phyloP scores from a whole-genome alignment of 306 rosid genomes.

The Lagenaria siceraria region DNA sequence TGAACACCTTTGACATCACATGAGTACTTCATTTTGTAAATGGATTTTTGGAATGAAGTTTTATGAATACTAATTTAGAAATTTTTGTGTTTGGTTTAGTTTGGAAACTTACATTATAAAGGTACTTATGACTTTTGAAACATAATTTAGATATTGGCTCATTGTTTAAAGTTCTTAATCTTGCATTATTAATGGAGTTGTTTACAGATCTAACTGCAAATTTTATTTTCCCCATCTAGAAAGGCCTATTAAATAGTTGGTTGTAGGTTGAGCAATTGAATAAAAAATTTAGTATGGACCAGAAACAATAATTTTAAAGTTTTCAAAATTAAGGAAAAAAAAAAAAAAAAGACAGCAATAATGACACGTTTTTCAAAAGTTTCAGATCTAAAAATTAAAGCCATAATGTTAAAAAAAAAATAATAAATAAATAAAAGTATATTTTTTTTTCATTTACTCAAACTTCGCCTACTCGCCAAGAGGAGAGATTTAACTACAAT shows the following conservation, averaged over 20 bases:
- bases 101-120: not conserved
- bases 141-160: not conserved
- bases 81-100: not conserved
- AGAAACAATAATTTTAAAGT: no score
- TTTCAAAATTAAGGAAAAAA: no score
- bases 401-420: no score
- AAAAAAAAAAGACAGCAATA: no score
- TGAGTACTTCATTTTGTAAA: not conserved
- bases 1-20: not conserved
- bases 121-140: not conserved
- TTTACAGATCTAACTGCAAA: not conserved
- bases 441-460: no score
- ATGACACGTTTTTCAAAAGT: no score
- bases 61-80: not conserved
- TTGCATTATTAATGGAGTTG: not conserved
- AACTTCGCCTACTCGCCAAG: no score
- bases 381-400: no score
- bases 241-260: not conserved
- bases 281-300: no score
- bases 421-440: no score
- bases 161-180: not conserved
- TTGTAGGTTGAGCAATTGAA: not conserved
- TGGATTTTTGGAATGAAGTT: not conserved
- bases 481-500: no score
- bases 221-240: not conserved